Conservation (phyloP, 768 basidiomycete species). For the Tylopilus subfusipes region DNA sequence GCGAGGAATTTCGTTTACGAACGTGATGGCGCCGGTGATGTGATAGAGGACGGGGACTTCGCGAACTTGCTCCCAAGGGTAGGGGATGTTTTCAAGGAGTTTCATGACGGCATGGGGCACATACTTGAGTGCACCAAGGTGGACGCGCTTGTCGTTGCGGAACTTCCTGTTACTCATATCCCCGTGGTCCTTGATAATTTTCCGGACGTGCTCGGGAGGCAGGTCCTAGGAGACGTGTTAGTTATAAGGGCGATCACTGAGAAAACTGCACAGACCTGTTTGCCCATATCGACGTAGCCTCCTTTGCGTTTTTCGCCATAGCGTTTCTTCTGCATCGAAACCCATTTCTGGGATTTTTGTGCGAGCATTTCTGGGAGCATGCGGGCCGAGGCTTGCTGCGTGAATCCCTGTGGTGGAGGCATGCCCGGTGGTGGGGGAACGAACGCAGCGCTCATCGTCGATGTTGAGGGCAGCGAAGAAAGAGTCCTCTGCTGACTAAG, state of each 20-base stretch:
- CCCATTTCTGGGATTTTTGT: slow-evolving; percentile 95
- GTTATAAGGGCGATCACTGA: neutral
- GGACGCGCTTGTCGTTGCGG: slow-evolving; percentile 98
- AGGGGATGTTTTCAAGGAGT: slow-evolving; percentile 96
- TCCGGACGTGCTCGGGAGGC: slow-evolving; percentile 96
- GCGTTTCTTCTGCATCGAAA: slow-evolving; percentile 87
- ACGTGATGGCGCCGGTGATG: slow-evolving; percentile 98
- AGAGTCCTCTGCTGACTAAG: slow-evolving; percentile 27
- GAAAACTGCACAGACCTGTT: slow-evolving; percentile 60
- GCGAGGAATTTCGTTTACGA: slow-evolving; percentile 97
- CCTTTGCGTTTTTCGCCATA: slow-evolving; percentile 90
- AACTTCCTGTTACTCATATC: slow-evolving; percentile 99
- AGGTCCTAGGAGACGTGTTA: slow-evolving; percentile 57
- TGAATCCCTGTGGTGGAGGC: slow-evolving; percentile 34
- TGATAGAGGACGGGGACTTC: slow-evolving; percentile 99
- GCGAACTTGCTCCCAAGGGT: slow-evolving; percentile 98
- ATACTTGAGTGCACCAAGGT: slow-evolving; percentile 96
- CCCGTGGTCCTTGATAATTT: slow-evolving; percentile 99
- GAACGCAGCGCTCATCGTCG: slow-evolving; percentile 32
- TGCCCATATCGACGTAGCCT: slow-evolving; percentile 88
- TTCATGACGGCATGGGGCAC: slow-evolving; percentile 99
- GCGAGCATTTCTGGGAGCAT: slow-evolving; percentile 70
- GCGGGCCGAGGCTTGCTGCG: slow-evolving; percentile 38
- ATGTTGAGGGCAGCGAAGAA: slow-evolving; percentile 28
- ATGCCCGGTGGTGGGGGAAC: slow-evolving; percentile 40